Evolutionary conservation across 371 early-diverging fungal genomes (phyloP).

Genomic region (Homolaphlyctis polyrhiza): DNA sequence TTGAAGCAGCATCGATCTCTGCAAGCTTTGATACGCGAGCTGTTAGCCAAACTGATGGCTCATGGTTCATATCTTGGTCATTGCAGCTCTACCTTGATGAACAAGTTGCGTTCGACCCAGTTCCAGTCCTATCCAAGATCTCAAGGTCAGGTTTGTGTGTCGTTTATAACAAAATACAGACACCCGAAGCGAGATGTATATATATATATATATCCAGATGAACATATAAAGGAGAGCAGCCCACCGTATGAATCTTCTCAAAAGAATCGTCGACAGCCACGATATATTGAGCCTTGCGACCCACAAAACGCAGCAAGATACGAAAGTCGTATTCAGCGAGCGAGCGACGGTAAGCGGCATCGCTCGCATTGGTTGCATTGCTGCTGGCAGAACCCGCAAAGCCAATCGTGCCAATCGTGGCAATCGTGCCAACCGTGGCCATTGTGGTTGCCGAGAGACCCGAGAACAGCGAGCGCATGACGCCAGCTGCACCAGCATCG

Average conservation of each 20-base stretch:
- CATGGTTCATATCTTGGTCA: background rate
- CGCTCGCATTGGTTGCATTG: background rate
- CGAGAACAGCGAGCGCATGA: slow-evolving; percentile 18
- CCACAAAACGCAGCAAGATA: slow-evolving; percentile 31
- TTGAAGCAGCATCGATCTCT: slow-evolving; percentile 18
- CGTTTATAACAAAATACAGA: background rate
- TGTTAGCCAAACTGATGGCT: slow-evolving; percentile 3
- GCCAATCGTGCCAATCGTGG: background rate
- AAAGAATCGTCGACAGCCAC: slow-evolving; percentile 47
- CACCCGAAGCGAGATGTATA: no score
- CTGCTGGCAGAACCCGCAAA: background rate
- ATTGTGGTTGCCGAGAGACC: background rate
- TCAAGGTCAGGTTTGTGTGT: background rate
- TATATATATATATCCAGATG: no score
- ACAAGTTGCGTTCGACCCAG: slow-evolving; percentile 46
- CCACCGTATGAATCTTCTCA: slow-evolving; percentile 40
- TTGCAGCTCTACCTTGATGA: slow-evolving; percentile 28
- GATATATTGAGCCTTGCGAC: slow-evolving; percentile 24
- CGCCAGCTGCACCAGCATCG: slow-evolving; percentile 8
- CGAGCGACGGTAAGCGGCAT: slow-evolving; percentile 17
- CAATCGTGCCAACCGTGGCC: background rate
- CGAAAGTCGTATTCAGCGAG: slow-evolving; percentile 35
- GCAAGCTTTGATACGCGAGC: slow-evolving; percentile 20
- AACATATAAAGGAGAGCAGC: no score
- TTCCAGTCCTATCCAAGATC: slow-evolving; percentile 54